Base-by-base conservation (phyloP, 306 rosid species). In the Carpinus viminea region DNA sequence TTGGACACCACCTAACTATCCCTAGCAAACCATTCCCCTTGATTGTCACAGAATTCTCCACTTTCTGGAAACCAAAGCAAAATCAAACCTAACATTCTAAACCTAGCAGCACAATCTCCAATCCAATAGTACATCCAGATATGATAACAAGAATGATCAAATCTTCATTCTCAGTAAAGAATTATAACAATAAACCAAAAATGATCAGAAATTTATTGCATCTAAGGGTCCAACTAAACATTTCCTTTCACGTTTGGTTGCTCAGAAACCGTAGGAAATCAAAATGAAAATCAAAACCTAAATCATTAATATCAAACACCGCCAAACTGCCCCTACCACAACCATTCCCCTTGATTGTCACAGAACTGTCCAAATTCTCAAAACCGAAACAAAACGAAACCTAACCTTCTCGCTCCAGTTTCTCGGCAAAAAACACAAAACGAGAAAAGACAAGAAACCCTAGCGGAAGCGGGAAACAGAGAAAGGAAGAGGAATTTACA, bases 401-500 rank as follows among this genome's bases (percentile, higher is more conserved):
- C 54, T 24, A 61, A 48, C 41, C 53, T 70, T 31, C 52, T 53
- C 65, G 61, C 68, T 62, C 8, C 20, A 21, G 21, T 47, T 77
- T 11, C 50, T 12, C 41, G 21, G 56, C 50, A 75, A 53, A 5
- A 5, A 69, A 56, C n/a, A 57, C 2, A 45, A 9, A 21, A 85
- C 46, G 20, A 8, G 17, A 20, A n/a, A 76, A 78, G 2, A 57
- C 21, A 15, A 16, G 84, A 87, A 87, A 83, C 73, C 85, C 86
- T 80, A 80, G 75, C 73, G 50, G 20, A 16, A 62, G 31, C 45
- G 66, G 68, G 56, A 34, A 45, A 59, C 70, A 72, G 46, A 82
- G 46, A 77, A 20, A 72, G 15, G 74, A 18, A 82, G 69, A 77
- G 54, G 82, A 75, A 80, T 81, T 82, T 81, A 96, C 99, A 96